Conservation (phyloP, 495 filamentous ascomycete species). For the Parathielavia appendiculata region DNA sequence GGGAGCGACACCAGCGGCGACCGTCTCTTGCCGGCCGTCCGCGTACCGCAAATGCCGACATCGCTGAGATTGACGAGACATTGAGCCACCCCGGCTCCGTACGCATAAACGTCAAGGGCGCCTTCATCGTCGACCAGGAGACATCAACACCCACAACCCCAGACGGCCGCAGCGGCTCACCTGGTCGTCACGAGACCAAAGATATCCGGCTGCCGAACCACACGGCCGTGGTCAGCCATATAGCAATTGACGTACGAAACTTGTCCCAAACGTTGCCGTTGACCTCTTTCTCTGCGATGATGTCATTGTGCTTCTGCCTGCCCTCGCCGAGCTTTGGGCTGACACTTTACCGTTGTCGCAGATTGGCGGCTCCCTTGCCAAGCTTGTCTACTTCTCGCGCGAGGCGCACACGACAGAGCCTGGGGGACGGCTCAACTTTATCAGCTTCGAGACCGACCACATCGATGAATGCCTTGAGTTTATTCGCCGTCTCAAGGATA, state of each 20-base stretch:
- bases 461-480: constrained; percentile 90
- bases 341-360: constrained; percentile 32
- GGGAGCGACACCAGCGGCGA: neutral
- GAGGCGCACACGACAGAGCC: constrained; percentile 72
- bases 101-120: constrained; percentile 90
- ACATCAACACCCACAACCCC: constrained; percentile 47
- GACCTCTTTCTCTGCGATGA: constrained; percentile 19
- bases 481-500: constrained; percentile 72
- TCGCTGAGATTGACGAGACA: constrained; percentile 61
- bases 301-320: constrained; percentile 19
- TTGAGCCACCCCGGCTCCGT: constrained; percentile 80
- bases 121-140: constrained; percentile 89
- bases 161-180: constrained; percentile 43
- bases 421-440: constrained; percentile 87
- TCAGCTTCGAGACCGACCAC: constrained; percentile 89
- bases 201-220: constrained; percentile 97
- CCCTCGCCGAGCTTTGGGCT: constrained; percentile 2
- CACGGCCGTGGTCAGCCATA: constrained; percentile 86
- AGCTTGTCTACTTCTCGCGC: constrained; percentile 93
- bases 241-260: constrained; percentile 82
- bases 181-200: constrained; percentile 68
- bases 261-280: neutral
- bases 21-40: constrained; percentile 18
- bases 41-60: constrained; percentile 38
- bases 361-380: constrained; percentile 94